Evolutionary conservation across 2,329 filamentous ascomycete species (phyloP).

Genomic region (Bertia moriformis): DNA sequence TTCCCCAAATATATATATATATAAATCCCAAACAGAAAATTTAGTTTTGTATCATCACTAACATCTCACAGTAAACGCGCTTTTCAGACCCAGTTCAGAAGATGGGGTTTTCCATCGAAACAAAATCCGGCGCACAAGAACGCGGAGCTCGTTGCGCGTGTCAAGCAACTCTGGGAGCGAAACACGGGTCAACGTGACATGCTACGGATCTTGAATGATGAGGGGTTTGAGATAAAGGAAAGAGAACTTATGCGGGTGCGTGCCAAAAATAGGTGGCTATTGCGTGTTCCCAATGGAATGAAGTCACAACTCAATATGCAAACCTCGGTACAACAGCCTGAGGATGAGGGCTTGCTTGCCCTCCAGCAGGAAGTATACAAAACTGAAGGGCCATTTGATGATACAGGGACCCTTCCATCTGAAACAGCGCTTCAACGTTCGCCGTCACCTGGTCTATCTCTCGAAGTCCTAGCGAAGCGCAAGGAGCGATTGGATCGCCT

Average conservation of each 20-base stretch:
- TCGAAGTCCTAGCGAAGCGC: slow-evolving; percentile 33
- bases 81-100: slow-evolving; percentile 62
- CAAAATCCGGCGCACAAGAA: slow-evolving; percentile 61
- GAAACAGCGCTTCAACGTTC: slow-evolving; percentile 5
- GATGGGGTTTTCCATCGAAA: slow-evolving; percentile 68
- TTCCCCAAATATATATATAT: too few species aligned
- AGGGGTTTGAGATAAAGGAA: slow-evolving; percentile 61
- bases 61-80: slow-evolving; percentile 48
- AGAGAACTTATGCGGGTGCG: slow-evolving; percentile 58
- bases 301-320: slow-evolving; percentile 15
- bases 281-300: slow-evolving; percentile 46
- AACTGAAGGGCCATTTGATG: slow-evolving; percentile 12
- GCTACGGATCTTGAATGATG: slow-evolving; percentile 51
- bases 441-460: slow-evolving; percentile 16
- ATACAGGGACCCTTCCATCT: slow-evolving; percentile 9
- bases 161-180: slow-evolving; percentile 65
- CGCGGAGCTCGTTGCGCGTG: slow-evolving; percentile 46
- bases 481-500: slow-evolving; percentile 36
- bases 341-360: slow-evolving; percentile 19
- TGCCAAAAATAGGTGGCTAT: slow-evolving; percentile 51
- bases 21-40: too few species aligned
- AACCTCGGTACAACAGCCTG: slow-evolving; percentile 6
- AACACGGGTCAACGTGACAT: slow-evolving; percentile 64
- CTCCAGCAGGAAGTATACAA: slow-evolving; percentile 22
- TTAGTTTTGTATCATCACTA: slow-evolving; percentile 1